A percentile compares a stretch with the other conserved stretches of the same genome.
phyloP scores from a whole-genome alignment of 768 basidiomycete genomes.

The Boletus pseudopeckii region DNA sequence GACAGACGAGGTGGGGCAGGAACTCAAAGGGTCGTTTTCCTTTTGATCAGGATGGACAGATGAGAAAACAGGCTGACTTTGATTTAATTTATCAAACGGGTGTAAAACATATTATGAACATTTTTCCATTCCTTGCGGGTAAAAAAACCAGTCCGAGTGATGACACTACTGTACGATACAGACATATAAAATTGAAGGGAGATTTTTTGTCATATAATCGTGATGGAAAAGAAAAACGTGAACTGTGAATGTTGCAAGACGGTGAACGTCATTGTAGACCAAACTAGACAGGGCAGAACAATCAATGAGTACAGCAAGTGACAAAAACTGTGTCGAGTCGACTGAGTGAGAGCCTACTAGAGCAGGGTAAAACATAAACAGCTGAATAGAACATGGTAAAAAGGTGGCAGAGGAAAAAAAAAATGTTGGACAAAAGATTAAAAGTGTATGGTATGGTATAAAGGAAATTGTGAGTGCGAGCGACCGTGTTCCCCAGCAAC shows the following conservation, averaged over 20 bases:
- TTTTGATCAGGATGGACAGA: conserved; percentile 2
- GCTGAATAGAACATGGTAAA: conserved; percentile 8
- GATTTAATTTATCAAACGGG: neutral
- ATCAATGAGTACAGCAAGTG: conserved; percentile 18
- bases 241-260: neutral
- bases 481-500: neutral
- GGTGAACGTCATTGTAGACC: neutral
- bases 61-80: neutral
- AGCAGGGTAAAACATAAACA: conserved; percentile 25
- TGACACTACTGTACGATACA: conserved; percentile 28
- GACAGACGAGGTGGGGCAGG: conserved; percentile 4
- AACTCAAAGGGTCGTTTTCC: conserved; percentile 4
- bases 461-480: conserved; percentile 7
- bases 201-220: conserved; percentile 30
- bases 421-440: conserved; percentile 19
- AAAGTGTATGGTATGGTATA: conserved; percentile 31
- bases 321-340: conserved; percentile 12
- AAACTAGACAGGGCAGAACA: conserved; percentile 8
- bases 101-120: conserved; percentile 5
- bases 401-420: neutral
- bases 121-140: conserved; percentile 26
- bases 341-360: conserved; percentile 13
- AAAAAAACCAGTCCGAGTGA: conserved; percentile 16
- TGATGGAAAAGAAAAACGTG: conserved; percentile 6
- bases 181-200: conserved; percentile 19